Evolutionary conservation across 1,139 yeast species (phyloP).

Genomic region (Candida albicans): DNA sequence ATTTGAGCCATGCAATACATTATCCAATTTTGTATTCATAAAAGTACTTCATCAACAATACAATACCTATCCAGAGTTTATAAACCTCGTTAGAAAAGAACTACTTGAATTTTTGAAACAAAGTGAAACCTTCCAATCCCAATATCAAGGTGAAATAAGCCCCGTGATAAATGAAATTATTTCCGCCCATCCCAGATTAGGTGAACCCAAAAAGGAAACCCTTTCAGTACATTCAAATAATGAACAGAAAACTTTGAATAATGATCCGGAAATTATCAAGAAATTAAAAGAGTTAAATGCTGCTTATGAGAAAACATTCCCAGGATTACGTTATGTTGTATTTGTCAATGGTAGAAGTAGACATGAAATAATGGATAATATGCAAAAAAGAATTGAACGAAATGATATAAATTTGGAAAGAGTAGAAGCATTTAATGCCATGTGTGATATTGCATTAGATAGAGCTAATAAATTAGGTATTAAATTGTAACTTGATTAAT

Average conservation of each 20-base stretch:
- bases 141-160: slow-evolving; percentile 20
- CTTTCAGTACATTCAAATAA: slow-evolving; percentile 64
- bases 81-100: slow-evolving; percentile 46
- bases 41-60: slow-evolving; percentile 20
- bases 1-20: slow-evolving; percentile 66
- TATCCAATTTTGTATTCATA: slow-evolving; percentile 44
- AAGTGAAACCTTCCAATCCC: slow-evolving; percentile 21
- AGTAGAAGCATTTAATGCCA: slow-evolving; percentile 68
- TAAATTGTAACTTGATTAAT: slow-evolving; percentile 22
- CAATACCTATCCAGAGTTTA: slow-evolving; percentile 45
- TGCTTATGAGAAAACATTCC: slow-evolving; percentile 66
- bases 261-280: slow-evolving; percentile 45
- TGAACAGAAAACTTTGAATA: slow-evolving; percentile 68
- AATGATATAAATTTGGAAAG: slow-evolving; percentile 56
- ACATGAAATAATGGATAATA: slow-evolving; percentile 61
- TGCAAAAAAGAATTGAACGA: slow-evolving; percentile 60
- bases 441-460: slow-evolving; percentile 89
- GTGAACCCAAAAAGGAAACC: slow-evolving; percentile 48
- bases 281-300: slow-evolving; percentile 55
- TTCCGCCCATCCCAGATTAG: slow-evolving; percentile 90
- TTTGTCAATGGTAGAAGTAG: slow-evolving; percentile 84
- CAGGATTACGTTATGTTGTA: slow-evolving; percentile 86
- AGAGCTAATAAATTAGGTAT: slow-evolving; percentile 56
- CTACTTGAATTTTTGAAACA: slow-evolving; percentile 35
- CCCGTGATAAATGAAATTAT: slow-evolving; percentile 51